Conservation (phyloP, 1,139 yeast genomes). For the Suhomyces bolitotheri region DNA sequence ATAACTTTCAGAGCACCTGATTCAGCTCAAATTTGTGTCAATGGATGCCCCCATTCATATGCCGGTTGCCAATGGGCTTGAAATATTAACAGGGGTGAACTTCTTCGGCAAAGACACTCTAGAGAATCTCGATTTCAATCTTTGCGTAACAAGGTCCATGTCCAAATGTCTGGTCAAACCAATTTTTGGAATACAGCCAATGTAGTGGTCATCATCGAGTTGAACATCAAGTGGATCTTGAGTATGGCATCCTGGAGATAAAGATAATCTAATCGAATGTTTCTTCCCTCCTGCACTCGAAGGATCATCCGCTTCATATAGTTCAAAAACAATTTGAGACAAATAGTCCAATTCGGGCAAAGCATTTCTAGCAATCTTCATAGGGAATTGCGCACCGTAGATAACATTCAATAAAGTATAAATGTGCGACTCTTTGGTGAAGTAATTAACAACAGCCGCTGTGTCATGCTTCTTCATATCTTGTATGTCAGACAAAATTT, state of each 20-base stretch:
- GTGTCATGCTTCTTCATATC: conserved; percentile 74
- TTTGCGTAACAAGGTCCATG: conserved; percentile 83
- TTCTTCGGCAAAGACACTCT: conserved; percentile 90
- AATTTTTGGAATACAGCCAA: conserved; percentile 90
- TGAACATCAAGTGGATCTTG: conserved; percentile 97
- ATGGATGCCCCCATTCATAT: too few species aligned
- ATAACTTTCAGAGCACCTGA: too few species aligned
- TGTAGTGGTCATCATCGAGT: conserved; percentile 93
- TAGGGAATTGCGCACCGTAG: conserved; percentile 92
- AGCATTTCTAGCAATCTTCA: conserved; percentile 91
- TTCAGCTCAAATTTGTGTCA: too few species aligned
- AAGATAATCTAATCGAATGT: conserved; percentile 81
- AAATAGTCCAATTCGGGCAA: conserved; percentile 94
- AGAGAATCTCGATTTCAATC: conserved; percentile 76
- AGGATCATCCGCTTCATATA: conserved; percentile 78
- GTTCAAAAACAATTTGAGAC: conserved; percentile 91
- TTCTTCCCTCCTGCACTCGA: conserved; percentile 63
- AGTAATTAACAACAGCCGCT: conserved; percentile 85
- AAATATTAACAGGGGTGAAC: conserved; percentile 85
- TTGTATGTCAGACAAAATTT: conserved; percentile 77
- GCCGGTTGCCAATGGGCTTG: conserved; percentile 55
- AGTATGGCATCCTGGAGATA: conserved; percentile 97
- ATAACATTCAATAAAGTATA: conserved; percentile 88
- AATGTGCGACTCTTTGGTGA: conserved; percentile 96
- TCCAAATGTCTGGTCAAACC: conserved; percentile 91